These are phyloP conservation scores for Dalechampia spathulata DNA, from an alignment of 441 rosid species.

Conservation along the genomic window DNA sequence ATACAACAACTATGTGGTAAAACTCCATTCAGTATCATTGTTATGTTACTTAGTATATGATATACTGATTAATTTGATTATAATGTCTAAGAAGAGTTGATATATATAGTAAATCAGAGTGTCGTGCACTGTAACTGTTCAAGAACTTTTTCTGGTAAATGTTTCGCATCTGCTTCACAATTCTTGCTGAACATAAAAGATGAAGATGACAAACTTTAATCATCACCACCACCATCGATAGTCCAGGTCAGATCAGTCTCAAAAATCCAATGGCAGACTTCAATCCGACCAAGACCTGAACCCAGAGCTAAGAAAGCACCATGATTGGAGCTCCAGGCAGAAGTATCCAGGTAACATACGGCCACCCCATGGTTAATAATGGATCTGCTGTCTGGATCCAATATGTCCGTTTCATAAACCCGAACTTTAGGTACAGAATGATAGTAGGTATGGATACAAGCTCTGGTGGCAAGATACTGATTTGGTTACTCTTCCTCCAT, in stretches of 20 bases:
- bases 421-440: conserved; percentile 92
- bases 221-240: too few species aligned
- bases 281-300: conserved; percentile 67
- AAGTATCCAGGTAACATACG: conserved; percentile 90
- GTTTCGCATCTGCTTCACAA: too few species aligned
- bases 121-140: too few species aligned
- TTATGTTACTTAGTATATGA: too few species aligned
- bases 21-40: too few species aligned
- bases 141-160: too few species aligned
- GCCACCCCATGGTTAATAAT: conserved; percentile 75
- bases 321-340: conserved; percentile 73
- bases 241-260: conserved; percentile 95
- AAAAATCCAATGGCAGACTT: conserved; percentile 95
- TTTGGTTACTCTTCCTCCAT: conserved; percentile 65
- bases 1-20: too few species aligned
- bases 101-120: too few species aligned
- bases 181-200: too few species aligned
- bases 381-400: conserved; percentile 32
- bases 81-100: too few species aligned
- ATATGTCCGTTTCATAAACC: conserved; percentile 70
- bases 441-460: conserved; percentile 68
- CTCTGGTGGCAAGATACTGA: conserved; percentile 95
- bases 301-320: conserved; percentile 87
- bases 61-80: too few species aligned
- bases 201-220: too few species aligned